Percentiles rank a stretch among this genome's conserved stretches.
Conservation (phyloP, 306 rosid species). For the Castanea mollissima region DNA sequence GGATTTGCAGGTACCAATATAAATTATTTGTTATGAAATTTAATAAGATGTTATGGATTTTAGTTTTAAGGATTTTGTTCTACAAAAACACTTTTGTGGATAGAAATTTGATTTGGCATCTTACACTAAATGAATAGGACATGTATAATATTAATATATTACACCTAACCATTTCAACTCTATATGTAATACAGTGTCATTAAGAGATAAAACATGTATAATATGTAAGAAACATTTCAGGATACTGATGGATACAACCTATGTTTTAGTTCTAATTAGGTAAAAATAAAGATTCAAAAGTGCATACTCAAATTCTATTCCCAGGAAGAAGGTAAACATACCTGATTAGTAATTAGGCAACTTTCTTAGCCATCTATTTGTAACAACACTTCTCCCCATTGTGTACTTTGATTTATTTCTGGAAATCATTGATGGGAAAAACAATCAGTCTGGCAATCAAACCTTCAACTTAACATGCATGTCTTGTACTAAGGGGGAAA, state of each 20-base stretch:
- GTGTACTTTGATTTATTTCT: background rate
- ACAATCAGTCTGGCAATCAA: background rate
- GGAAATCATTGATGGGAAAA: background rate
- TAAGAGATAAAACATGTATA: too few relatives aligned
- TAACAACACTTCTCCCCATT: background rate
- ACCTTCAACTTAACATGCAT: background rate
- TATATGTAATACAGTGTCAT: too few relatives aligned
- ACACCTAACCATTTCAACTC: too few relatives aligned
- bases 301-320: background rate
- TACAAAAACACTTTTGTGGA: too few relatives aligned
- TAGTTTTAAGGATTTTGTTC: too few relatives aligned
- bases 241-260: background rate
- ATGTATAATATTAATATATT: too few relatives aligned
- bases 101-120: background rate
- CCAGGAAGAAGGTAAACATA: background rate
- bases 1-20: too few relatives aligned
- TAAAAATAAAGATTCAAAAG: background rate
- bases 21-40: too few relatives aligned
- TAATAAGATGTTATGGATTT: too few relatives aligned
- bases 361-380: background rate
- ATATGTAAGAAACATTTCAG: too few relatives aligned
- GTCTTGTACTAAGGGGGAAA: too few relatives aligned
- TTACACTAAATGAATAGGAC: too few relatives aligned
- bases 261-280: background rate
- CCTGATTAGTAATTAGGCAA: background rate